phyloP scores from a whole-genome alignment of 2,329 filamentous ascomycete species.

The Graphiopsis chlorocephala region DNA sequence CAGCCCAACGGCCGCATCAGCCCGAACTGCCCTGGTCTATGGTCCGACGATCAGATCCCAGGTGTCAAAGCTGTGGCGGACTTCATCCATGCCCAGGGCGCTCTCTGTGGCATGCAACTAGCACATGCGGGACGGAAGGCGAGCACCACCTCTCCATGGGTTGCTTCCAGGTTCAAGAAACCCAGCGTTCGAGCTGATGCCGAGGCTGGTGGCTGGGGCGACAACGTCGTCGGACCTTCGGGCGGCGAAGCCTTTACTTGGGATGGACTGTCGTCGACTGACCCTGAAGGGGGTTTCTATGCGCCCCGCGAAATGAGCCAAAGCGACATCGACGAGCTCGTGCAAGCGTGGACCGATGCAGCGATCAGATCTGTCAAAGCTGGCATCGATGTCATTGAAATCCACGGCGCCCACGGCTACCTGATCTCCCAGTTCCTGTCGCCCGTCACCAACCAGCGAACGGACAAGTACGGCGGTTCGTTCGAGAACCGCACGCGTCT shows the following conservation, averaged over 20 bases:
- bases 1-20: slow-evolving; percentile 78
- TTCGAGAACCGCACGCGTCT: slow-evolving; percentile 70
- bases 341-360: slow-evolving; percentile 61
- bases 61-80: slow-evolving; percentile 69
- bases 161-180: slow-evolving; percentile 39
- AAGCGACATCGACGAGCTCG: slow-evolving; percentile 63
- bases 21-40: slow-evolving; percentile 74
- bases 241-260: slow-evolving; percentile 41
- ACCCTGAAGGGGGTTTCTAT: slow-evolving; percentile 36
- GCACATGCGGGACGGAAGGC: slow-evolving; percentile 71
- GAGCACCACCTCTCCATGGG: slow-evolving; percentile 60
- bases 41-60: slow-evolving; percentile 77
- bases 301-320: slow-evolving; percentile 44
- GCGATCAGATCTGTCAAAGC: slow-evolving; percentile 54
- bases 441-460: slow-evolving; percentile 65
- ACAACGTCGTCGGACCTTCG: slow-evolving; percentile 56
- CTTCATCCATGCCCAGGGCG: slow-evolving; percentile 73
- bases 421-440: slow-evolving; percentile 68
- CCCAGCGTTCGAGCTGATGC: slow-evolving; percentile 52
- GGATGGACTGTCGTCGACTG: slow-evolving; percentile 33
- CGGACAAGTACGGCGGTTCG: slow-evolving; percentile 63
- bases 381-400: slow-evolving; percentile 75
- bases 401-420: slow-evolving; percentile 79
- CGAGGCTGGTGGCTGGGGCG: slow-evolving; percentile 51
- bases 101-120: slow-evolving; percentile 74